Conservation (phyloP, 441 rosid species). For the Manihot esculenta region DNA sequence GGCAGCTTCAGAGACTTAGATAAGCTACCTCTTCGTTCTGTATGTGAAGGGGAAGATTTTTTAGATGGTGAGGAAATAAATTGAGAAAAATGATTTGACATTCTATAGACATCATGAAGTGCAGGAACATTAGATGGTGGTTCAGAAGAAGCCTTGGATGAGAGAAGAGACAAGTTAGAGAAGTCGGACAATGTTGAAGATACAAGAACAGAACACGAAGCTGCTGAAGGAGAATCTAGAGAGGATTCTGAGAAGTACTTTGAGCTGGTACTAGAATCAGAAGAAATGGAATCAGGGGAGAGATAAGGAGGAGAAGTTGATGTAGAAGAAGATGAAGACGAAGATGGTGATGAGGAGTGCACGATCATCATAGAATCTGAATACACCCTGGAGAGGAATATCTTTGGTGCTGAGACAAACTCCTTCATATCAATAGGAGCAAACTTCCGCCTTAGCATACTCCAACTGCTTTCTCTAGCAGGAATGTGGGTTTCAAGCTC, state of each 20-base stretch:
- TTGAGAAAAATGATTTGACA: conserved; percentile 34
- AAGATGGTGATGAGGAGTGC: conserved; percentile 65
- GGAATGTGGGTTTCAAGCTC: conserved; percentile 89
- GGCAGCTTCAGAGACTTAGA: conserved; percentile 76
- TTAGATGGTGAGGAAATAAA: conserved; percentile 38
- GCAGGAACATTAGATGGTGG: conserved; percentile 33
- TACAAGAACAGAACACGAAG: conserved; percentile 48
- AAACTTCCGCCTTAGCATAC: conserved; percentile 71
- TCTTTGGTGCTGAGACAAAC: conserved; percentile 62
- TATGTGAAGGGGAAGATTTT: conserved; percentile 64
- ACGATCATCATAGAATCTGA: conserved; percentile 94
- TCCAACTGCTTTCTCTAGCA: conserved; percentile 92
- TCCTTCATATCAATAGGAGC: conserved; percentile 76
- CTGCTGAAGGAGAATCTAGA: conserved; percentile 61
- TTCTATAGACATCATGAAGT: conserved; percentile 32
- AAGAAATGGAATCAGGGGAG: conserved; percentile 69
- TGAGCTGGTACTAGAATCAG: conserved; percentile 62
- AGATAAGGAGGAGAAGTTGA: conserved; percentile 73
- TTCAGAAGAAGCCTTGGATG: conserved; percentile 44
- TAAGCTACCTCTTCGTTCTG: conserved; percentile 78
- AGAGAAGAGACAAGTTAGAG: conserved; percentile 52
- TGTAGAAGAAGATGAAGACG: conserved; percentile 65
- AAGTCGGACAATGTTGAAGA: conserved; percentile 60
- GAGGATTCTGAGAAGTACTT: conserved; percentile 59
- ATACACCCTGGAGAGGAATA: conserved; percentile 71